Conservation (phyloP, 306 rosid species). For the Fragaria nilgerrensis region DNA sequence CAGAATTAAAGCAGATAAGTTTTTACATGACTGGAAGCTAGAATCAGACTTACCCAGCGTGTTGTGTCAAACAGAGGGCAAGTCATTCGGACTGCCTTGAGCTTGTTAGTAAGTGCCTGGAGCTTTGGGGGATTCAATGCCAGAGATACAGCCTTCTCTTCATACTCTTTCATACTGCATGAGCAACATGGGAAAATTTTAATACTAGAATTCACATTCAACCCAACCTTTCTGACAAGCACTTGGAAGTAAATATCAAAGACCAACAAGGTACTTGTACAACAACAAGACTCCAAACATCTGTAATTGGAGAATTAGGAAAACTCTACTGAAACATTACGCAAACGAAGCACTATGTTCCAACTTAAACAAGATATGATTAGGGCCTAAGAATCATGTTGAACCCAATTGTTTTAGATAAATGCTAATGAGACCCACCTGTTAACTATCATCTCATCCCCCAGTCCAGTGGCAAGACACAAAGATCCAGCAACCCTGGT, state of each 20-base stretch:
- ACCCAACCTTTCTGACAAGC: not conserved
- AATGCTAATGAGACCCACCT: conserved; percentile 34
- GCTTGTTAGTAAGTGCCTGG: conserved; percentile 65
- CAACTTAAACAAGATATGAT: not conserved
- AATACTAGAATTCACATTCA: not conserved
- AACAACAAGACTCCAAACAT: not conserved
- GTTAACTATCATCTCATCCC: conserved; percentile 95
- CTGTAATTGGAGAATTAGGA: not conserved
- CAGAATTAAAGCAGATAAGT: not conserved
- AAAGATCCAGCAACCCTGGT: conserved; percentile 99
- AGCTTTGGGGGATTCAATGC: conserved; percentile 81
- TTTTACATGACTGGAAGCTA: not conserved
- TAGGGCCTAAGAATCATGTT: not conserved
- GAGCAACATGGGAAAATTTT: conserved; percentile 9
- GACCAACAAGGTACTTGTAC: not conserved
- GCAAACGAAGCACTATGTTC: not conserved
- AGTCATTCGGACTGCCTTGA: conserved; percentile 72
- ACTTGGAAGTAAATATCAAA: not conserved
- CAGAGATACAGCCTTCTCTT: conserved; percentile 85
- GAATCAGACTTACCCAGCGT: conserved; percentile 69
- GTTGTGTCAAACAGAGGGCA: conserved; percentile 93
- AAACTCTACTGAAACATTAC: not conserved
- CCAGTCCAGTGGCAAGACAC: conserved; percentile 86
- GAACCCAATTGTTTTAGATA: not conserved
- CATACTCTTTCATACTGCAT: conserved; percentile 81